phyloP scores from a whole-genome alignment of 2,329 filamentous ascomycete species.

The Sclerotinia trifoliorum region DNA sequence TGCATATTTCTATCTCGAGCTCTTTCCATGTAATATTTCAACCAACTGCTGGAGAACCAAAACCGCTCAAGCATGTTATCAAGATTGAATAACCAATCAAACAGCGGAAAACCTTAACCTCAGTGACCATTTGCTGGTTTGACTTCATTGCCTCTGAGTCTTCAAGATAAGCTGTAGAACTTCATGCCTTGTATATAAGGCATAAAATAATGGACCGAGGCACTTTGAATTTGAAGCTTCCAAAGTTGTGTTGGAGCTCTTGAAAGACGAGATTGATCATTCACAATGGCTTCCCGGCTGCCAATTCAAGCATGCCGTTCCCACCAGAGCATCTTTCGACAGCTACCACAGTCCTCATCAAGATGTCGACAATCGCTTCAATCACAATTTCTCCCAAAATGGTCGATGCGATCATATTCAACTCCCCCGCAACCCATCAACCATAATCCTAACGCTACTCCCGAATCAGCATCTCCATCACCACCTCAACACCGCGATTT shows the following conservation, averaged over 20 bases:
- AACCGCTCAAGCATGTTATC: no score
- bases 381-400: conserved; percentile 8
- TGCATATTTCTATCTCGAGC: background rate
- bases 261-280: background rate
- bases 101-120: background rate
- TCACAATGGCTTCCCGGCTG: background rate
- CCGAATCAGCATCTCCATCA: background rate
- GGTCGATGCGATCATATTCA: conserved; percentile 13
- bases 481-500: conserved; percentile 27
- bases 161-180: background rate
- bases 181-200: background rate
- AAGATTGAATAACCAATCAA: background rate
- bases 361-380: background rate
- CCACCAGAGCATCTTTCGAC: background rate
- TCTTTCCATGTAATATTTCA: background rate
- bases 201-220: conserved; percentile 4
- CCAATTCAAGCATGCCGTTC: background rate
- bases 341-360: background rate
- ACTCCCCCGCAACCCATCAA: conserved; percentile 3
- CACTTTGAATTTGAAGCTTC: background rate
- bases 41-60: background rate
- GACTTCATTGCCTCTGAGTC: background rate
- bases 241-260: background rate
- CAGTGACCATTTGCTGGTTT: background rate
- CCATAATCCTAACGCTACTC: background rate